These are phyloP conservation scores for Colletotrichum scovillei DNA, from an alignment of 2,329 filamentous ascomycete species.

Conservation along the genomic window DNA sequence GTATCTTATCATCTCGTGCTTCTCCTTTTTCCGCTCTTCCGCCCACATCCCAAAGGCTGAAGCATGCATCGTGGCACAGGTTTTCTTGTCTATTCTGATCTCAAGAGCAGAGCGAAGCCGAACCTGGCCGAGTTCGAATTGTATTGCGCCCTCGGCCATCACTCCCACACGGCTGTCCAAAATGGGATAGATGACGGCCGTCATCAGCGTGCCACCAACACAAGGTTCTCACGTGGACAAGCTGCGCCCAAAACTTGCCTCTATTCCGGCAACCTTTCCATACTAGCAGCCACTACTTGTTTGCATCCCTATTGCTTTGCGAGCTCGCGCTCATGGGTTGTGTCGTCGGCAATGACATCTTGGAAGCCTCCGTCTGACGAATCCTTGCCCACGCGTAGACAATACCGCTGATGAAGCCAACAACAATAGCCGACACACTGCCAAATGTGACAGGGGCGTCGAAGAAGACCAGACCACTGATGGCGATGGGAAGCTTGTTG, in stretches of 20 bases:
- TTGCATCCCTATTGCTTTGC: slow-evolving; percentile 89
- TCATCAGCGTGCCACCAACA: background rate
- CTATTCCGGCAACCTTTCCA: background rate
- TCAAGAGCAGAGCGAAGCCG: background rate
- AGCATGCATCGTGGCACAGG: slow-evolving; percentile 6
- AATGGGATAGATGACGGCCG: background rate
- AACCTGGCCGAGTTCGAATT: background rate
- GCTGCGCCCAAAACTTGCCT: background rate
- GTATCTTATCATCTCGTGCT: background rate
- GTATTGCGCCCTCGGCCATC: background rate
- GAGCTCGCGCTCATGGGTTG: slow-evolving; percentile 89
- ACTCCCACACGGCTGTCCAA: background rate
- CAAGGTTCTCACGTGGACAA: background rate
- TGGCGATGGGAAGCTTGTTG: slow-evolving; percentile 96
- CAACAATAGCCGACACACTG: slow-evolving; percentile 88
- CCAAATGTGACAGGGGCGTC: slow-evolving; percentile 92
- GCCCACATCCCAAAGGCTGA: background rate
- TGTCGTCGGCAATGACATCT: slow-evolving; percentile 75
- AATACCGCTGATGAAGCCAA: slow-evolving; percentile 92
- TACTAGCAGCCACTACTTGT: slow-evolving; percentile 51
- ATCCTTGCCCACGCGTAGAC: slow-evolving; percentile 92
- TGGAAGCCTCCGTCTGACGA: slow-evolving; percentile 76
- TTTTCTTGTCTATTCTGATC: background rate
- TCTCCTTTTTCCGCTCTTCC: background rate
- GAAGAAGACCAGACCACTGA: slow-evolving; percentile 95